A percentile compares a stretch with the other conserved stretches of the same genome.
Conservation (phyloP, 208 protist genomes). For the Spongospora subterranea region DNA sequence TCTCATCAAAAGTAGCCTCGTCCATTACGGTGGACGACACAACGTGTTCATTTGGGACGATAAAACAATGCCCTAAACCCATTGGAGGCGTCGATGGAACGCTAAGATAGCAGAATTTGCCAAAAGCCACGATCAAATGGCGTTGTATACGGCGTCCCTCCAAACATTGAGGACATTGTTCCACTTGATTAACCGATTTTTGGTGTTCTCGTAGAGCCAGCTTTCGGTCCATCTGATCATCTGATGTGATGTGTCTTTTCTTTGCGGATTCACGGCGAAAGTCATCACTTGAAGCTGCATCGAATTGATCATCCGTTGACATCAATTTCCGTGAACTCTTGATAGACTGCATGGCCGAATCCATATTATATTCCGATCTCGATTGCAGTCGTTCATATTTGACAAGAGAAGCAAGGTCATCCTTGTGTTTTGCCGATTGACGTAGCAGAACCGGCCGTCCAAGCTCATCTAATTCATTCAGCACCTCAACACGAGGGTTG, state of each 20-base stretch:
- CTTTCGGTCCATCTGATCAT: background rate
- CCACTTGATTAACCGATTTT: background rate
- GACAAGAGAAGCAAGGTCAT: background rate
- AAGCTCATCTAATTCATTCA: background rate
- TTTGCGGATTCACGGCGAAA: background rate
- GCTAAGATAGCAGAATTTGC: constrained; percentile 21
- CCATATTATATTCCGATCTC: background rate
- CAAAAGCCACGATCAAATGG: constrained; percentile 15
- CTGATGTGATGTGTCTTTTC: background rate
- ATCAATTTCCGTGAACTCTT: background rate
- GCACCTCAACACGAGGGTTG: background rate
- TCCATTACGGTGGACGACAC: constrained; percentile 5
- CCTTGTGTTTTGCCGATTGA: background rate
- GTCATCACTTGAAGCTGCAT: background rate
- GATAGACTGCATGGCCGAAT: background rate
- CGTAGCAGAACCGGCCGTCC: background rate
- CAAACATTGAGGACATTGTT: background rate
- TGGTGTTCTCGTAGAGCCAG: background rate
- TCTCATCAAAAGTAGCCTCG: background rate
- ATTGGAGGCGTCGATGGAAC: constrained; percentile 1
- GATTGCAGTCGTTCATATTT: constrained; percentile 26
- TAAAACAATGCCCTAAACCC: constrained; percentile 20
- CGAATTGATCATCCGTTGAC: constrained; percentile 45
- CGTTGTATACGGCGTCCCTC: background rate
- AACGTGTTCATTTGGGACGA: background rate